phyloP scores from a whole-genome alignment of 768 basidiomycete genomes.

The Tylopilus felleus region DNA sequence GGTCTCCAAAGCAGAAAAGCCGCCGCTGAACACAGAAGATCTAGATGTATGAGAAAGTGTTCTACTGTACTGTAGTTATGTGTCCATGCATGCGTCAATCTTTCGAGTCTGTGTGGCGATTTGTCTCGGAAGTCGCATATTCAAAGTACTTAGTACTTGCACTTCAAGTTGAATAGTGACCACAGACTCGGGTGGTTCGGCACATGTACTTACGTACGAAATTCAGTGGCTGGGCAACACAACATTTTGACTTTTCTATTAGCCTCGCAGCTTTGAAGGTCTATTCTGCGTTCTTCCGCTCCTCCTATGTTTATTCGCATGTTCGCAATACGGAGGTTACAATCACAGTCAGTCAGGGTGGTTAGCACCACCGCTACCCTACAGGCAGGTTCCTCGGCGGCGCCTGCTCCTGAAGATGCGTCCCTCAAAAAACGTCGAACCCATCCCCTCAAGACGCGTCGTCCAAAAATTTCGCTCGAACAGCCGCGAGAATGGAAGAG shows the following conservation, averaged over 20 bases:
- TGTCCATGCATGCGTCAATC: too few relatives aligned
- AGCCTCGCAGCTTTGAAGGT: too few relatives aligned
- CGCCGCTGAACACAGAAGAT: conserved; percentile 26
- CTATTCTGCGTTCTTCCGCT: too few relatives aligned
- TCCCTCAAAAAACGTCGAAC: conserved; percentile 2
- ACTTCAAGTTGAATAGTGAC: too few relatives aligned
- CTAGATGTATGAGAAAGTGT: conserved; percentile 16
- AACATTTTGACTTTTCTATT: too few relatives aligned
- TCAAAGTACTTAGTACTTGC: too few relatives aligned
- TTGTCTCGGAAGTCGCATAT: too few relatives aligned
- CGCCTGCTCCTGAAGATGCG: conserved; percentile 1
- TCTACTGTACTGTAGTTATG: too few relatives aligned
- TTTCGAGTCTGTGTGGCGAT: too few relatives aligned
- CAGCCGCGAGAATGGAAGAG: conserved; percentile 61
- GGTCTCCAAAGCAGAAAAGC: conserved; percentile 13
- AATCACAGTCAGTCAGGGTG: conserved; percentile 2
- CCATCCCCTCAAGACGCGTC: conserved; percentile 30
- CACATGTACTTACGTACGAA: too few relatives aligned
- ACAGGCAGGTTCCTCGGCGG: conserved; percentile 5
- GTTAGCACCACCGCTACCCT: conserved; percentile 6
- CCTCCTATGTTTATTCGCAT: conserved; percentile 4
- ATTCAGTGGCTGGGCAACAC: too few relatives aligned
- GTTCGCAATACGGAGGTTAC: conserved; percentile 15
- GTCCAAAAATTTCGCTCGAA: conserved; percentile 51
- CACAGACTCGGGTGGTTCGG: too few relatives aligned